Percentiles rank a stretch among this genome's conserved stretches.
These are phyloP conservation scores for Eruca vesicaria DNA, from an alignment of 441 rosid genomes.

Conservation along the genomic window DNA sequence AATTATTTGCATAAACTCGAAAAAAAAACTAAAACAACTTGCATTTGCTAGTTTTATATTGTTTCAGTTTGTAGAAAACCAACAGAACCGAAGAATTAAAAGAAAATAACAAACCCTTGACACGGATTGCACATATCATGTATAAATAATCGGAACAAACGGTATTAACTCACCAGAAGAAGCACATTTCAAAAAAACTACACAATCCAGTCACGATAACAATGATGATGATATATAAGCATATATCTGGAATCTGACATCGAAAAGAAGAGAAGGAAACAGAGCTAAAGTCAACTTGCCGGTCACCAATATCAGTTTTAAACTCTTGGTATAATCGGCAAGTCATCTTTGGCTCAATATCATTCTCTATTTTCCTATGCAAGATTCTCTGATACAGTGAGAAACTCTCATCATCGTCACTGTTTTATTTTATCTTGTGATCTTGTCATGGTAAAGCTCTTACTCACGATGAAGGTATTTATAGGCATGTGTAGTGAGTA, in stretches of 20 bases:
- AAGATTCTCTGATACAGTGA: neutral
- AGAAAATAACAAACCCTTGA: neutral
- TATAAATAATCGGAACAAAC: neutral
- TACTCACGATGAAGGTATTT: slow-evolving; percentile 3
- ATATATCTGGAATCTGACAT: slow-evolving; percentile 12
- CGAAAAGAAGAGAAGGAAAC: slow-evolving; percentile 20
- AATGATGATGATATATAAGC: neutral
- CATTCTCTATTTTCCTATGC: slow-evolving; percentile 17
- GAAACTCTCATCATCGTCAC: neutral
- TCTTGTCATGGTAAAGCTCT: neutral
- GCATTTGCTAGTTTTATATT: neutral
- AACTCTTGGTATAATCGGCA: slow-evolving; percentile 4
- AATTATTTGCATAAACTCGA: neutral
- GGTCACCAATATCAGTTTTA: neutral
- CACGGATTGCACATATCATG: neutral
- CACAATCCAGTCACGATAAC: neutral
- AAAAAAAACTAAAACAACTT: neutral
- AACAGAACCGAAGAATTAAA: neutral
- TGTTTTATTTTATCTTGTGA: neutral
- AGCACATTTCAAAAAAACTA: neutral
- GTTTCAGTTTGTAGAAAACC: neutral
- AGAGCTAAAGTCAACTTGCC: slow-evolving; percentile 30
- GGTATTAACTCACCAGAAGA: no score
- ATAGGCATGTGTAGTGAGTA: neutral
- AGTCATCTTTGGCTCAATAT: slow-evolving; percentile 33